Base-by-base conservation (phyloP, 441 rosid species). In the Capsella rubella region DNA sequence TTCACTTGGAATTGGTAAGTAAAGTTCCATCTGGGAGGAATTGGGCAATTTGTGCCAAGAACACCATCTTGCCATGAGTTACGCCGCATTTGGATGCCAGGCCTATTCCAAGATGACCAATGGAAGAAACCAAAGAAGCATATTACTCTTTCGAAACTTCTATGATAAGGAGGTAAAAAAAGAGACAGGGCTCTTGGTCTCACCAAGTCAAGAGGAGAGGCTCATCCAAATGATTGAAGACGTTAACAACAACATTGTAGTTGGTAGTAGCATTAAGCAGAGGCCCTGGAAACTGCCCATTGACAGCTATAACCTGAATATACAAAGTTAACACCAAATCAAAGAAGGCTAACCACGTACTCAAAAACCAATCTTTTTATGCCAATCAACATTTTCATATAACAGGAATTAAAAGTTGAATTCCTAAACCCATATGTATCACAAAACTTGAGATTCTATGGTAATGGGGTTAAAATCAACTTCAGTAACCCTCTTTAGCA, bases 41-140 rank as follows among this genome's bases (percentile, higher is more conserved):
- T 84, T 9, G 98, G 96, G 63, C 99, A 95, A 82, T 79, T 90
- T 37, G 98, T 92, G 8, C 98, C 99, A 12, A 37, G 86, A 65
- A 94, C 87, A 74, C 99, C 99, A 62, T 94, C 99, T 74, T 90
- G 89, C 97, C 97, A 94, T 21, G 95, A 94, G 83, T 92, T 74
- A 37, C 89, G 87, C 70, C 97, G 53, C 96, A 92, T 84, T 78
- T 90, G 87, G 46, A 94, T 82, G 50, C 99, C 99, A 67, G 91
- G 67, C 99, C 99, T 94, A 80, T 72, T 66, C 51, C 68, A 76
- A 52, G 35, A 60, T 43, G 3, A 29, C 32, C 16, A 15, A 64
- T n/a, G n/a, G 25, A 50, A 32, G 45, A 29, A 35, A 7, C 35
- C 21, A 49, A 49, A 11, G 29, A 35, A 71, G 46, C 54, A 54